Percentiles rank a stretch among this genome's conserved stretches.
Conservation (phyloP, 148 eudicot genomes). For the Salicornia ramosissima region DNA sequence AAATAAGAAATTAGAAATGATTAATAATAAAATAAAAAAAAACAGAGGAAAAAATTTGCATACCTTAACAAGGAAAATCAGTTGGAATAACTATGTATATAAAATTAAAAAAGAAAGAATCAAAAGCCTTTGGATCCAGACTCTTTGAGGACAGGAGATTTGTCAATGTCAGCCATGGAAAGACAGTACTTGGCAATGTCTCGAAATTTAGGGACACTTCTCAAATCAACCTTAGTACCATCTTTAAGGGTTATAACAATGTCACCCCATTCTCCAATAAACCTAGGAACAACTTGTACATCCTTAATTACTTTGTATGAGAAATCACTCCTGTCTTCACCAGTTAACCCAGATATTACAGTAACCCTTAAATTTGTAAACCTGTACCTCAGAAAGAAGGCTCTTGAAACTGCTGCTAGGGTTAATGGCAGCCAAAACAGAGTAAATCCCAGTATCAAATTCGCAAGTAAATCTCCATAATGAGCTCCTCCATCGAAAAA, state of each 20-base stretch:
- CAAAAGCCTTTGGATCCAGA: conserved; percentile 50
- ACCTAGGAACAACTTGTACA: conserved; percentile 93
- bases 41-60: too few relatives aligned
- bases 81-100: neutral
- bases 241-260: conserved; percentile 70
- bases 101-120: conserved; percentile 1
- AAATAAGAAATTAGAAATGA: too few relatives aligned
- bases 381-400: conserved; percentile 70
- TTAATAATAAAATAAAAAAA: too few relatives aligned
- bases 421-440: conserved; percentile 85
- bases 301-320: conserved; percentile 65
- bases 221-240: conserved; percentile 86
- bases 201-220: conserved; percentile 90
- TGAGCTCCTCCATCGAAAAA: conserved; percentile 95
- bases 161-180: conserved; percentile 47
- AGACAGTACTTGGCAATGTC: conserved; percentile 86
- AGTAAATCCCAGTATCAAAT: conserved; percentile 76
- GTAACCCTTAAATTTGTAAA: conserved; percentile 76
- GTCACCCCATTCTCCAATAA: conserved; percentile 97
- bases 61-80: conserved; percentile 24
- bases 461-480: conserved; percentile 75
- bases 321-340: conserved; percentile 84
- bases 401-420: conserved; percentile 76
- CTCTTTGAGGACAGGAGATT: conserved; percentile 36
- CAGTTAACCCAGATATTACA: conserved; percentile 80